A percentile compares a stretch with the other conserved stretches of the same genome.
Evolutionary conservation across 495 filamentous ascomycete genomes (phyloP).

Genomic region (Cenococcum geophilum): DNA sequence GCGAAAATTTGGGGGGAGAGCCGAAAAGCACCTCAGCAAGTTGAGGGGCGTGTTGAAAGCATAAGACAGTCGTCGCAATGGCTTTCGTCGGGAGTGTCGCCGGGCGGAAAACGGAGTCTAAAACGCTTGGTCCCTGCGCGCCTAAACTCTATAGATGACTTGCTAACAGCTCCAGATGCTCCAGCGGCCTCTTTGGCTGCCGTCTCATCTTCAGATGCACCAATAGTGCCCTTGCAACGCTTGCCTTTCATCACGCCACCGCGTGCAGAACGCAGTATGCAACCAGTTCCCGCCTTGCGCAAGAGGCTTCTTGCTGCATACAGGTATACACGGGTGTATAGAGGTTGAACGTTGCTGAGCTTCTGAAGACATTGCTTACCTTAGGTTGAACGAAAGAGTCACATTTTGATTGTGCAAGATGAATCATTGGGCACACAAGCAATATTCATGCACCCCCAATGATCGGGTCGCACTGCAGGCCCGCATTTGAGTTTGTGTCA

Average conservation of each 20-base stretch:
- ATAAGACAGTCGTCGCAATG: not conserved
- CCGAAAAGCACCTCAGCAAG: not conserved
- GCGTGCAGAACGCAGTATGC: too few relatives aligned
- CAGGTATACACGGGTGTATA: too few relatives aligned
- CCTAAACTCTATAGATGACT: not conserved
- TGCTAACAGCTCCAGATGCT: not conserved
- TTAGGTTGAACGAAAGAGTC: constrained; percentile 22
- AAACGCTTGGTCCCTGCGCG: constrained; percentile 3
- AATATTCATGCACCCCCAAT: constrained; percentile 20
- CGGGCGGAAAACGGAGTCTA: not conserved
- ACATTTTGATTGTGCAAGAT: constrained; percentile 15
- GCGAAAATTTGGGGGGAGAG: not conserved
- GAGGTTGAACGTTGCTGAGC: not conserved
- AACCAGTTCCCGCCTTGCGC: too few relatives aligned
- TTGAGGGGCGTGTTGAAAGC: not conserved
- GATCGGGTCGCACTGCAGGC: constrained; percentile 26
- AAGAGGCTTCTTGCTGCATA: too few relatives aligned
- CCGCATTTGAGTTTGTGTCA: constrained; percentile 5
- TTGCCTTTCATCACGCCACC: too few relatives aligned
- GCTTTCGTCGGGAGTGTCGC: not conserved
- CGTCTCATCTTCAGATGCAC: too few relatives aligned
- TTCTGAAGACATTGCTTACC: too few relatives aligned
- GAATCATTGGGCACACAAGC: constrained; percentile 21
- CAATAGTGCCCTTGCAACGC: too few relatives aligned
- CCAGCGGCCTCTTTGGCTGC: too few relatives aligned